Percentiles rank a stretch among this genome's conserved stretches.
Evolutionary conservation across 2,329 filamentous ascomycete genomes (phyloP).

Genomic region (Teratosphaeria pseudoeucalypti): DNA sequence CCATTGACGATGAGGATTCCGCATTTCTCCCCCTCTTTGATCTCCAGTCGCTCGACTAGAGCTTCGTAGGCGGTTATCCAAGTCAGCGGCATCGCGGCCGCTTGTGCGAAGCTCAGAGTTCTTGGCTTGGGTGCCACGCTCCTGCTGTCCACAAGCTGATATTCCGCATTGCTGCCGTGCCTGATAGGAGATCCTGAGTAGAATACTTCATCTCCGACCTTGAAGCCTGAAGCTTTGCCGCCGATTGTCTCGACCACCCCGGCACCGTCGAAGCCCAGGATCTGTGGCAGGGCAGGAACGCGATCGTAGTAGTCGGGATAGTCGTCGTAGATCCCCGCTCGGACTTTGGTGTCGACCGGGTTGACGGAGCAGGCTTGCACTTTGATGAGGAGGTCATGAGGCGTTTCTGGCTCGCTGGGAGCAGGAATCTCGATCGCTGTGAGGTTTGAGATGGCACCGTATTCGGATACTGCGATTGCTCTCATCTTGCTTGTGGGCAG

Average conservation of each 20-base stretch:
- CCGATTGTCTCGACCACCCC: constrained; percentile 28
- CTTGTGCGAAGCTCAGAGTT: constrained; percentile 29
- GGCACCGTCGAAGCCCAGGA: constrained; percentile 36
- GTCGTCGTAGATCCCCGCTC: constrained; percentile 26
- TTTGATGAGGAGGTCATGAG: constrained; percentile 27
- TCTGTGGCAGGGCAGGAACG: constrained; percentile 24
- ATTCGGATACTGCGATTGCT: constrained; percentile 22
- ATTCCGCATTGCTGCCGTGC: constrained; percentile 35
- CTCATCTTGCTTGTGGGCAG: constrained; percentile 15
- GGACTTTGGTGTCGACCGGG: constrained; percentile 31
- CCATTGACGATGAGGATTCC: constrained; percentile 38
- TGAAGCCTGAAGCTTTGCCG: constrained; percentile 27
- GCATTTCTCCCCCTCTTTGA: constrained; percentile 27
- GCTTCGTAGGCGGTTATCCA: constrained; percentile 36
- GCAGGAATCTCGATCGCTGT: constrained; percentile 20
- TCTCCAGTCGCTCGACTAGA: constrained; percentile 34
- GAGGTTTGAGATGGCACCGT: constrained; percentile 21
- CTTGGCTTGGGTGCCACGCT: constrained; percentile 31
- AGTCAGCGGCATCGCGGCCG: constrained; percentile 36
- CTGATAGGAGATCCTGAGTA: constrained; percentile 30
- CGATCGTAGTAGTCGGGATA: constrained; percentile 28
- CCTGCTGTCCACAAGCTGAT: constrained; percentile 32
- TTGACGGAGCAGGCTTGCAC: constrained; percentile 31
- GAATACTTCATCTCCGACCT: constrained; percentile 35
- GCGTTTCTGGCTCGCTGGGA: constrained; percentile 16